Conservation (phyloP, 495 filamentous ascomycete species). For the Xylaria scruposa region DNA sequence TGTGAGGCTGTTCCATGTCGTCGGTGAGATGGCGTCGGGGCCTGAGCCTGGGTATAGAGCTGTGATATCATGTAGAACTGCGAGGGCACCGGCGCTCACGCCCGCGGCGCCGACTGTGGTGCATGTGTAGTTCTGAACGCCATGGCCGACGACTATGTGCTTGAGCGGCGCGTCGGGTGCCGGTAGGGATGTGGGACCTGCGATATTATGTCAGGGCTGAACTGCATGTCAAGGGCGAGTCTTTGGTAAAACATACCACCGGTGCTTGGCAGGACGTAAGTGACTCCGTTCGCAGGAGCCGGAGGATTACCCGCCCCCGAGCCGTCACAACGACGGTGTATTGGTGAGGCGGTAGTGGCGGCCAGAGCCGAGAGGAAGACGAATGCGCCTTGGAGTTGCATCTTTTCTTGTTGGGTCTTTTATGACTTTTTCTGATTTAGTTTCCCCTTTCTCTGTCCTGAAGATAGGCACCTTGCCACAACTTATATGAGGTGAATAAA, state of each 20-base stretch:
- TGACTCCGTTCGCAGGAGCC: constrained; percentile 18
- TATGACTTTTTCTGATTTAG: constrained; percentile 3
- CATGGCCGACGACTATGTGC: constrained; percentile 71
- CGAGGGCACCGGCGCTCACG: constrained; percentile 64
- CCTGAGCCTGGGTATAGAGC: constrained; percentile 51
- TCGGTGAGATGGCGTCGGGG: constrained; percentile 33
- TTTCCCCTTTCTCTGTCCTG: not conserved
- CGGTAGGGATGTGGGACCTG: constrained; percentile 50
- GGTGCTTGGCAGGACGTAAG: constrained; percentile 36
- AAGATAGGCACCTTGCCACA: not conserved
- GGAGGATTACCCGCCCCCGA: constrained; percentile 13
- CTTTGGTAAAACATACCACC: constrained; percentile 34
- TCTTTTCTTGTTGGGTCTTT: constrained; percentile 32
- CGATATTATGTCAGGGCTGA: constrained; percentile 1
- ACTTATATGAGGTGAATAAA: not conserved
- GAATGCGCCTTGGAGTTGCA: constrained; percentile 34
- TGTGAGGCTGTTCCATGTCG: constrained; percentile 43
- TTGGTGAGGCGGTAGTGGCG: constrained; percentile 43
- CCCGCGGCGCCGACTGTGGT: constrained; percentile 36
- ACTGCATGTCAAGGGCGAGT: not conserved
- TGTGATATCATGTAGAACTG: constrained; percentile 69
- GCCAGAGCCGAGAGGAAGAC: constrained; percentile 38
- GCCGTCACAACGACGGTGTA: constrained; percentile 34
- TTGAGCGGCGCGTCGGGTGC: constrained; percentile 58
- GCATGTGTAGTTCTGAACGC: constrained; percentile 83